Percentiles rank a stretch among this genome's conserved stretches.
phyloP scores from a whole-genome alignment of 495 filamentous ascomycete genomes.

The Aspergillus olivimuriae region DNA sequence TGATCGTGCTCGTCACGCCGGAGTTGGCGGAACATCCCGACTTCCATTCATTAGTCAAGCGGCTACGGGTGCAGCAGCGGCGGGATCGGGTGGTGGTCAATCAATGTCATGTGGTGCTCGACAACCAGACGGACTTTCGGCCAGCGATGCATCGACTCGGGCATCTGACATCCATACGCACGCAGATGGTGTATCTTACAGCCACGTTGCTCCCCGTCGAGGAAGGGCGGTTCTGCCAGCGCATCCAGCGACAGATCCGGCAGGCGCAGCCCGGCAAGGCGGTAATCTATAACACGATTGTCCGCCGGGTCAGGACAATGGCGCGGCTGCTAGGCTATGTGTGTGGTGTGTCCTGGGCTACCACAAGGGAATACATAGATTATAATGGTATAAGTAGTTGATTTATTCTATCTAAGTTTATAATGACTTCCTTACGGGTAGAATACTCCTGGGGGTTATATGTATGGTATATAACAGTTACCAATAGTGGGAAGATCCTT shows the following conservation, averaged over 20 bases:
- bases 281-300: conserved; percentile 7
- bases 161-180: neutral
- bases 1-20: conserved; percentile 15
- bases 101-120: conserved; percentile 18
- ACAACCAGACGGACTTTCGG: conserved; percentile 7
- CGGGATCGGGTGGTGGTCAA: conserved; percentile 18
- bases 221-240: neutral
- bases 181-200: conserved; percentile 19
- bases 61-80: conserved; percentile 4
- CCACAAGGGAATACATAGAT: too few relatives aligned
- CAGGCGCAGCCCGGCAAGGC: conserved; percentile 2
- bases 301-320: neutral
- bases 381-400: too few relatives aligned
- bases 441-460: too few relatives aligned
- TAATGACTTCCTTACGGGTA: too few relatives aligned
- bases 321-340: neutral
- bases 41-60: conserved; percentile 18
- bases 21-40: conserved; percentile 5
- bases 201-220: conserved; percentile 12
- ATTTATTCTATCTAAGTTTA: too few relatives aligned
- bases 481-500: too few relatives aligned
- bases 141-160: conserved; percentile 9
- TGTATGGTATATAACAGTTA: too few relatives aligned
- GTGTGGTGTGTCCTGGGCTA: too few relatives aligned
- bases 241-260: conserved; percentile 2